Base-by-base conservation (phyloP, 2,329 filamentous ascomycete species). In the Botryotinia narcissicola region DNA sequence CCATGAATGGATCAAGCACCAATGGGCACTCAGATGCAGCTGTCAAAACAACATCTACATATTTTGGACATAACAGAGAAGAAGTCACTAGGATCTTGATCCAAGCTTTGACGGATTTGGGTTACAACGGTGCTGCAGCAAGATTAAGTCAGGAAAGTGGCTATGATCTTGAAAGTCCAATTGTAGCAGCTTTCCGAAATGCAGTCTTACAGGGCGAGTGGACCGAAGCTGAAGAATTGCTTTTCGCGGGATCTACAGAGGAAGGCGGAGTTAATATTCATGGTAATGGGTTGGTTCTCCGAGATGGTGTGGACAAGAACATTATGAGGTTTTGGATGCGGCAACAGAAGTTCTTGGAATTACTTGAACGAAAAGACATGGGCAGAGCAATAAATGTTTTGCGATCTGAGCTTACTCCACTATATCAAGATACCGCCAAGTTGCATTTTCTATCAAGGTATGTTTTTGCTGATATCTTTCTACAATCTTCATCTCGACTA, bases 41-140 rank as follows among this genome's bases (percentile, higher is more conserved):
- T 74, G 70, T 51, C 70, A 79, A 80, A 73, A 66, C 73, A 29
- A 73, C 66, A 59, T 72, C 76, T 62, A 83, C 81, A 42, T 98
- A 97, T 82, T 92, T 90, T 80, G 95, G 94, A 29, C 95, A 98
- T 81, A 90, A 96, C 80, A 90, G 94, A 81, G 94, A 97, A 85
- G 95, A 99, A 84, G 92, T 98, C 62, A 97, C 95, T 8, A 88
- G 96, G 71, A 92, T 98, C 76, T 83, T 99, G 78, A 96, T 99
- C 79, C 96, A 99, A 83, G 93, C 94, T 51, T 84, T 99, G 76
- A 89, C 90, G 37, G 95, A 98, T 81, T 87, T 99, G 84, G 96
- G 96, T 3, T 98, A 98, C 80, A 86, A 90, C 74, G 85, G 86
- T 20, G 93, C 95, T 20, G 95, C 96, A 37, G 86, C 89, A 62